Evolutionary conservation across 139 green algal species (phyloP).

Genomic region (Chlamydomonas incerta): DNA sequence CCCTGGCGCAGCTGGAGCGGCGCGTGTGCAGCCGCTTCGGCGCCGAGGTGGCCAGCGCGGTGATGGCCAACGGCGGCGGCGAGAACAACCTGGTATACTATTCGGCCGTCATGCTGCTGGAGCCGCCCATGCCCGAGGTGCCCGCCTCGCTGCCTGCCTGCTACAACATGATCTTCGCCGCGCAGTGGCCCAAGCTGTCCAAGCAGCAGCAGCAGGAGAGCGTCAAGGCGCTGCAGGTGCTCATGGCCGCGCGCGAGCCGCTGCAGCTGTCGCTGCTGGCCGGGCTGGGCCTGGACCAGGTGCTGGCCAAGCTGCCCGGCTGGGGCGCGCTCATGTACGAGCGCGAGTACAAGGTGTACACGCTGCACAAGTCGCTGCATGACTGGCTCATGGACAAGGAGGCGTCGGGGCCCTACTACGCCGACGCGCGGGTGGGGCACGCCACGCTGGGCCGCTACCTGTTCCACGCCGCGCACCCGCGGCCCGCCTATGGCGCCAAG

Average conservation of each 20-base stretch:
- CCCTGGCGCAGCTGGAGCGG: conserved; percentile 15
- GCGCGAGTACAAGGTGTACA: conserved; percentile 25
- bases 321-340: conserved; percentile 40
- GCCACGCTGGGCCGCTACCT: conserved; percentile 38
- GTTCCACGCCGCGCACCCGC: conserved; percentile 42
- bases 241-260: conserved; percentile 37
- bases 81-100: conserved; percentile 41
- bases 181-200: conserved; percentile 1
- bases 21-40: conserved; percentile 16
- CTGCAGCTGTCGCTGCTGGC: conserved; percentile 39
- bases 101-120: conserved; percentile 33
- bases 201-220: not conserved
- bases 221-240: conserved; percentile 36
- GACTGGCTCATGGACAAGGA: conserved; percentile 19
- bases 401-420: conserved; percentile 14
- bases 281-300: conserved; percentile 29
- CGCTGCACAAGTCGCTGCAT: conserved; percentile 39
- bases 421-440: conserved; percentile 34
- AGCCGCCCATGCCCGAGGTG: conserved; percentile 11
- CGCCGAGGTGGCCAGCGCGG: not conserved
- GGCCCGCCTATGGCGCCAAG: conserved; percentile 37
- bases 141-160: not conserved
- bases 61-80: not conserved
- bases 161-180: conserved; percentile 13
- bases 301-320: conserved; percentile 29